Evolutionary conservation across 1,139 yeast species (phyloP).

Genomic region (Hemisphaericaspora xylofermentans): DNA sequence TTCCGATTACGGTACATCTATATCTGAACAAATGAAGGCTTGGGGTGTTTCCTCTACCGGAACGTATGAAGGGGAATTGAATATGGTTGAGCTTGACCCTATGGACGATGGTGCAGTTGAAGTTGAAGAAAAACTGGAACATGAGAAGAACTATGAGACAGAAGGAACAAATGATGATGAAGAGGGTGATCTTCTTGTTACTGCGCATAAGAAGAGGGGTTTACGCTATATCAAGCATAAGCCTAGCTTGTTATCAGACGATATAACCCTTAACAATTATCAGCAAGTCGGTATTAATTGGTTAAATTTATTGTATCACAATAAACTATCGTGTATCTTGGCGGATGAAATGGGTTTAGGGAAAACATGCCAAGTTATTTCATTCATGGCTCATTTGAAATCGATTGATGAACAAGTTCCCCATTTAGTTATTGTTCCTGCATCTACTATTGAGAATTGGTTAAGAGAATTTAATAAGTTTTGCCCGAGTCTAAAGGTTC

Average conservation of each 20-base stretch:
- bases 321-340: slow-evolving; percentile 81
- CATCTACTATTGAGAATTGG: slow-evolving; percentile 97
- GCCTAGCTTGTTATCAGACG: slow-evolving; percentile 65
- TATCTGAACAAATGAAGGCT: slow-evolving; percentile 67
- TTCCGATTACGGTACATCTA: slow-evolving; percentile 69
- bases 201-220: slow-evolving; percentile 22
- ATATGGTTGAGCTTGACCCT: slow-evolving; percentile 43
- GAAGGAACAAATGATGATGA: slow-evolving; percentile 37
- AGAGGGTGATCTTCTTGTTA: slow-evolving; percentile 33
- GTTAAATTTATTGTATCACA: slow-evolving; percentile 76
- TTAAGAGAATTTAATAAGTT: slow-evolving; percentile 88
- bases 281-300: slow-evolving; percentile 97
- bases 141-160: too few species aligned
- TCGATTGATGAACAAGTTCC: slow-evolving; percentile 93
- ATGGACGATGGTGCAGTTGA: slow-evolving; percentile 33
- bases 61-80: slow-evolving; percentile 58
- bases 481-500: slow-evolving; percentile 77
- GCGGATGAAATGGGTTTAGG: slow-evolving; percentile 99
- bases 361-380: slow-evolving; percentile 91
- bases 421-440: slow-evolving; percentile 89
- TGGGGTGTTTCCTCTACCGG: slow-evolving; percentile 86
- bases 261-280: slow-evolving; percentile 73
- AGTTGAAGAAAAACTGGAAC: slow-evolving; percentile 20
- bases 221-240: slow-evolving; percentile 62
- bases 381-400: slow-evolving; percentile 85